Evolutionary conservation across 2,329 filamentous ascomycete species (phyloP).

Genomic region (Bretziella fagacearum): DNA sequence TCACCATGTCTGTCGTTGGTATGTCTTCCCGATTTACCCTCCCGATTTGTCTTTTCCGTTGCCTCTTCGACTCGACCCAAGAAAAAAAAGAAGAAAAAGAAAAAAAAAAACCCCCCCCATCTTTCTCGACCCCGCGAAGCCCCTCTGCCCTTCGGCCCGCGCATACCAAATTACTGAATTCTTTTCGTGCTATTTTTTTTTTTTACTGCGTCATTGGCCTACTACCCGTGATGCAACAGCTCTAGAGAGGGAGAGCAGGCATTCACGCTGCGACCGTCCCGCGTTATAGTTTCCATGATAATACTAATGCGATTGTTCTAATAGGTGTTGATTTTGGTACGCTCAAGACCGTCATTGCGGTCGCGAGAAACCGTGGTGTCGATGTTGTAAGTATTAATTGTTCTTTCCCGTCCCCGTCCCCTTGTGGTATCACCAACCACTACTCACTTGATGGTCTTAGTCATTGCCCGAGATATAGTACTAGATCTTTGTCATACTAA

Average conservation of each 20-base stretch:
- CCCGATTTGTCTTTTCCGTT: not conserved
- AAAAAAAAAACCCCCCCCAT: too few species aligned
- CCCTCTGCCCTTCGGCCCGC: too few species aligned
- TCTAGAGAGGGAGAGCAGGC: too few species aligned
- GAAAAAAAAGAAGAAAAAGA: too few species aligned
- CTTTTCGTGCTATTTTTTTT: not conserved
- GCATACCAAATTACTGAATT: not conserved
- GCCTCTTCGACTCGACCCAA: not conserved
- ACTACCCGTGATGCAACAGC: too few species aligned
- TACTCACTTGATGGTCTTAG: not conserved
- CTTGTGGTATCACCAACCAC: too few species aligned
- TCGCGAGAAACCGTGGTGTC: slow-evolving; percentile 95
- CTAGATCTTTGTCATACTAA: not conserved
- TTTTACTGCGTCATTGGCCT: not conserved
- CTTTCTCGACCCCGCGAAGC: not conserved
- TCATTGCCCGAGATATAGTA: too few species aligned
- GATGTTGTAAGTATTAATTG: slow-evolving; percentile 64
- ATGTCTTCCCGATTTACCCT: slow-evolving; percentile 4
- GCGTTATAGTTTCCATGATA: not conserved
- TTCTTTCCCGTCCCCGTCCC: slow-evolving; percentile 4
- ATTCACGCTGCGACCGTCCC: not conserved
- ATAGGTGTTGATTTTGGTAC: slow-evolving; percentile 84
- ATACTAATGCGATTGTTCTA: not conserved
- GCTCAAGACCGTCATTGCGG: slow-evolving; percentile 91
- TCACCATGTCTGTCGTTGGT: slow-evolving; percentile 15